phyloP scores from a whole-genome alignment of 2,329 filamentous ascomycete species.

The Cordyceps javanica region DNA sequence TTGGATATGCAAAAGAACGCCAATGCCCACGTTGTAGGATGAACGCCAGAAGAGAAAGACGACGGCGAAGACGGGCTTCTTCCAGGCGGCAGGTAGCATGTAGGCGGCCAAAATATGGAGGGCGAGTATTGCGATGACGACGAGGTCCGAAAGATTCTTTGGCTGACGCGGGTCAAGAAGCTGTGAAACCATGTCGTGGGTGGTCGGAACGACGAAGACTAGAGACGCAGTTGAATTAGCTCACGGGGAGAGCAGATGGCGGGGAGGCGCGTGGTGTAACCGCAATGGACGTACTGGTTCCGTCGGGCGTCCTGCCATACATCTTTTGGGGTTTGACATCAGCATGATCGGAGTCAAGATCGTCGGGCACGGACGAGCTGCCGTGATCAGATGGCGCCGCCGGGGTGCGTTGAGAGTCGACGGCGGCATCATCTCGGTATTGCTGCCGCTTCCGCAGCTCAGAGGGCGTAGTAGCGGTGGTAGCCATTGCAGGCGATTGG shows the following conservation, averaged over 20 bases:
- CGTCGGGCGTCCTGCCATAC: slow-evolving; percentile 84
- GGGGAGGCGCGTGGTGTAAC: slow-evolving; percentile 9
- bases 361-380: slow-evolving; percentile 8
- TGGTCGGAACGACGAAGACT: slow-evolving; percentile 95
- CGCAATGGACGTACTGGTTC: slow-evolving; percentile 63
- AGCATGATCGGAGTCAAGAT: slow-evolving; percentile 7
- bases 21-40: slow-evolving; percentile 91
- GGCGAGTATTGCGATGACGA: slow-evolving; percentile 73
- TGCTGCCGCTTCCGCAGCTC: slow-evolving; percentile 15
- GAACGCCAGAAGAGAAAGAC: slow-evolving; percentile 90
- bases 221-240: slow-evolving; percentile 16
- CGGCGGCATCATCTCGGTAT: not conserved
- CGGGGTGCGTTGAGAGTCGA: slow-evolving; percentile 14
- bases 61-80: slow-evolving; percentile 71
- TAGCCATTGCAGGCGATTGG: slow-evolving; percentile 10
- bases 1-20: slow-evolving; percentile 80
- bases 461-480: not conserved
- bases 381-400: not conserved
- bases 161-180: slow-evolving; percentile 89
- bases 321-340: slow-evolving; percentile 57
- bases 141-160: slow-evolving; percentile 83
- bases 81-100: slow-evolving; percentile 60
- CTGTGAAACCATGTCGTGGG: slow-evolving; percentile 98
- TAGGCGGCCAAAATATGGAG: slow-evolving; percentile 70
- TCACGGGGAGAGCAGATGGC: slow-evolving; percentile 5